These are phyloP conservation scores for Phanerochaete sordida DNA, from an alignment of 768 basidiomycete genomes.

Conservation along the genomic window DNA sequence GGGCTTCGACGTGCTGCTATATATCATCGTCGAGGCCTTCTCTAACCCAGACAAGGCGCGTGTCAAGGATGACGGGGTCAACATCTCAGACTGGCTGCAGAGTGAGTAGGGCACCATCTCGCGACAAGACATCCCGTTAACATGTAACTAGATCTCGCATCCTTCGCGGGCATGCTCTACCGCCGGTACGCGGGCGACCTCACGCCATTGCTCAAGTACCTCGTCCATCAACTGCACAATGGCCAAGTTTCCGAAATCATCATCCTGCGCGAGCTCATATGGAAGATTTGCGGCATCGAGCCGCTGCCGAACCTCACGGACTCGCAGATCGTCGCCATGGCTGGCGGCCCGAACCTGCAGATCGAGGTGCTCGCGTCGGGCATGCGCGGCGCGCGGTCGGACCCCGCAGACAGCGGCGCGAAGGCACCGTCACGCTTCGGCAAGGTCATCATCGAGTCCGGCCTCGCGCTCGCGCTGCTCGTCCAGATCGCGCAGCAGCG, in stretches of 20 bases:
- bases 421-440: conserved; percentile 70
- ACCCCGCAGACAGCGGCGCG: conserved; percentile 58
- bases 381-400: conserved; percentile 70
- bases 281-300: conserved; percentile 94
- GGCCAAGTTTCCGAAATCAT: conserved; percentile 85
- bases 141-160: conserved; percentile 69
- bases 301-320: conserved; percentile 88
- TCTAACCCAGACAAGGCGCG: conserved; percentile 78
- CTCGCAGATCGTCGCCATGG: conserved; percentile 85
- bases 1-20: conserved; percentile 92
- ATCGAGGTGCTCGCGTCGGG: conserved; percentile 84
- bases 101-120: conserved; percentile 50
- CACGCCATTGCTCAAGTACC: conserved; percentile 80
- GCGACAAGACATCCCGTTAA: not conserved
- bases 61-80: conserved; percentile 90
- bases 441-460: conserved; percentile 60
- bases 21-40: conserved; percentile 81
- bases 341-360: conserved; percentile 82
- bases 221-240: conserved; percentile 85
- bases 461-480: conserved; percentile 82
- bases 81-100: conserved; percentile 87
- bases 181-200: conserved; percentile 82
- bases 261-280: conserved; percentile 88
- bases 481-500: conserved; percentile 91
- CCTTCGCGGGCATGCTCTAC: conserved; percentile 92